phyloP scores from a whole-genome alignment of 441 rosid genomes.

The Kokia cookei region DNA sequence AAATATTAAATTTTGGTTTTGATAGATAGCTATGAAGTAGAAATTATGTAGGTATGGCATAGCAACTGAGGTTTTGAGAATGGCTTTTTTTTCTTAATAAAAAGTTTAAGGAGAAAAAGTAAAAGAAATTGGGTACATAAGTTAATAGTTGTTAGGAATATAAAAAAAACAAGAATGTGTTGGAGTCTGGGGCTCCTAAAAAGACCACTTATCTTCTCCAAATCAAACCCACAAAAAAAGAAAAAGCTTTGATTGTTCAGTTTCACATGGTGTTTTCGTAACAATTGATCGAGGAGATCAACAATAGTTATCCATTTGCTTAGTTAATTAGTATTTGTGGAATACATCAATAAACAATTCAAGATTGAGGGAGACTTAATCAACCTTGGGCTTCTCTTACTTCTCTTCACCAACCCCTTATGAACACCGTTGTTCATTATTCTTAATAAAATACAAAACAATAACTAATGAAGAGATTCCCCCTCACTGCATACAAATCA shows the following conservation, averaged over 20 bases:
- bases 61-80: not conserved
- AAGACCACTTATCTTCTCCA: not conserved
- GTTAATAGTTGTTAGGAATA: not conserved
- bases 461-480: not conserved
- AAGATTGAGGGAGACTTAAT: slow-evolving; percentile 6
- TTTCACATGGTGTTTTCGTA: slow-evolving; percentile 13
- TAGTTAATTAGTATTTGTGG: not conserved
- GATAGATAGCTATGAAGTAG: no score
- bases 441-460: not conserved
- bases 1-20: no score
- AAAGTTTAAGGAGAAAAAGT: not conserved
- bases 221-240: not conserved
- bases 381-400: slow-evolving; percentile 8
- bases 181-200: not conserved
- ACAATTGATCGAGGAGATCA: slow-evolving; percentile 2
- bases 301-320: slow-evolving; percentile 15
- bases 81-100: not conserved
- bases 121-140: not conserved
- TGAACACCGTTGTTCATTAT: not conserved
- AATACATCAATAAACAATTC: no score
- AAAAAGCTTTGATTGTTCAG: slow-evolving; percentile 1
- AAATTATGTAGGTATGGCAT: not conserved
- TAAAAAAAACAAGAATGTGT: not conserved
- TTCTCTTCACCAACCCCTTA: not conserved
- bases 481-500: not conserved